Evolutionary conservation across 225 moss, liverwort and hornwort species (phyloP).

Genomic region (Pseudoscleropodium purum): DNA sequence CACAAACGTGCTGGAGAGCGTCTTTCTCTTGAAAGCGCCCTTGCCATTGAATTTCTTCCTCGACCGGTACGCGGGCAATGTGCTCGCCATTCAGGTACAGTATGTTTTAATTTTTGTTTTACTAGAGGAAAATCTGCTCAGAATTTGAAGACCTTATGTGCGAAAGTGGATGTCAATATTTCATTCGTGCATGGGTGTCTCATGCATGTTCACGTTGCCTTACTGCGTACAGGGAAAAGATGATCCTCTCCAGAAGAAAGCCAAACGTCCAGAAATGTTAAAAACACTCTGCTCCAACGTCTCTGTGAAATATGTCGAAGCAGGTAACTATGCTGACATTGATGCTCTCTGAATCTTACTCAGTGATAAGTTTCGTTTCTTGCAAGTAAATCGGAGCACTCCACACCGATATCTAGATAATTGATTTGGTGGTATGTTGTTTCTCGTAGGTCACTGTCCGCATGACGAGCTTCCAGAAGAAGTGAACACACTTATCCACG

Average conservation of each 20-base stretch:
- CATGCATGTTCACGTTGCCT: not conserved
- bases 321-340: conserved; percentile 35
- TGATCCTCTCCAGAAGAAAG: conserved; percentile 78
- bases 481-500: conserved; percentile 54
- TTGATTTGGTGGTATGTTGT: not conserved
- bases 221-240: conserved; percentile 48
- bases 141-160: not conserved
- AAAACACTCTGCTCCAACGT: conserved; percentile 82
- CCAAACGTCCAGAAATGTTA: conserved; percentile 72
- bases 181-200: not conserved
- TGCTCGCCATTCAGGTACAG: conserved; percentile 73
- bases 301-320: conserved; percentile 70
- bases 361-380: not conserved
- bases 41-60: conserved; percentile 85
- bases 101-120: not conserved
- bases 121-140: not conserved
- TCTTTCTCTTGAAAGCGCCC: conserved; percentile 73
- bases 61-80: conserved; percentile 64
- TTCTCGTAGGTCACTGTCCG: conserved; percentile 76
- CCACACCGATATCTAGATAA: not conserved
- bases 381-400: not conserved
- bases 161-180: not conserved
- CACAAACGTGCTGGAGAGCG: conserved; percentile 75
- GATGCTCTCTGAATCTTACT: not conserved
- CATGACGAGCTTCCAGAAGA: conserved; percentile 95